Percentiles rank a stretch among this genome's conserved stretches.
Conservation (phyloP, 2,329 filamentous ascomycete genomes). For the Bisporella sp. region DNA sequence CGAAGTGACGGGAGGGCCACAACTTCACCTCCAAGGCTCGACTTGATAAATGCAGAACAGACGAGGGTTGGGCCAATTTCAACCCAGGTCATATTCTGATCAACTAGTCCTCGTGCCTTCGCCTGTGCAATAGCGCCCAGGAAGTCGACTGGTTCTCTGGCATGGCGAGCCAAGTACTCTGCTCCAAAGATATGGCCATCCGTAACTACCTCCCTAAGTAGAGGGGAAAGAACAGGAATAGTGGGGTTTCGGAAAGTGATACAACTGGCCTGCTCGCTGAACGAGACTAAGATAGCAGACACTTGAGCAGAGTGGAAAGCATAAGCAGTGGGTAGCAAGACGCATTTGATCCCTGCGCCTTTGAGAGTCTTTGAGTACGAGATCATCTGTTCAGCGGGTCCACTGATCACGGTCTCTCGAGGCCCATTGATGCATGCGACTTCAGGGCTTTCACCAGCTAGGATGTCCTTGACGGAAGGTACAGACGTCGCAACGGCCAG, state of each 20-base stretch:
- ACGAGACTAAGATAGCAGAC: constrained; percentile 33
- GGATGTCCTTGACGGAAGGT: constrained; percentile 36
- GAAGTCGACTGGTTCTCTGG: constrained; percentile 63
- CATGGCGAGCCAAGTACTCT: constrained; percentile 55
- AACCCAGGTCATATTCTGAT: constrained; percentile 56
- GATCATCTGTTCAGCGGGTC: constrained; percentile 44
- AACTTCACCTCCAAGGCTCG: constrained; percentile 26
- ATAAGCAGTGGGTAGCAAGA: constrained; percentile 53
- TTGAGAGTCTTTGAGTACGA: constrained; percentile 39
- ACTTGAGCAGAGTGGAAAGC: constrained; percentile 60
- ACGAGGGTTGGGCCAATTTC: constrained; percentile 67
- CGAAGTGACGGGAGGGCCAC: neutral
- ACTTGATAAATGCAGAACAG: constrained; percentile 59
- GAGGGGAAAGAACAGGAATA: constrained; percentile 59
- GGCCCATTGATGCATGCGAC: constrained; percentile 68
- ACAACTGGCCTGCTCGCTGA: constrained; percentile 39
- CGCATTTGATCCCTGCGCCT: constrained; percentile 49
- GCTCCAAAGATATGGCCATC: constrained; percentile 49
- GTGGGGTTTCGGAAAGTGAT: constrained; percentile 47
- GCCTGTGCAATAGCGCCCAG: constrained; percentile 51
- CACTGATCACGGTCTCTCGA: constrained; percentile 62
- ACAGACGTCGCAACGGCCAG: constrained; percentile 46
- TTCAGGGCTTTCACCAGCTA: constrained; percentile 28
- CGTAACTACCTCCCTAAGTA: constrained; percentile 51
- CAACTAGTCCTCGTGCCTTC: constrained; percentile 49